Evolutionary conservation across 495 filamentous ascomycete species (phyloP).

Genomic region (Physcia stellaris): DNA sequence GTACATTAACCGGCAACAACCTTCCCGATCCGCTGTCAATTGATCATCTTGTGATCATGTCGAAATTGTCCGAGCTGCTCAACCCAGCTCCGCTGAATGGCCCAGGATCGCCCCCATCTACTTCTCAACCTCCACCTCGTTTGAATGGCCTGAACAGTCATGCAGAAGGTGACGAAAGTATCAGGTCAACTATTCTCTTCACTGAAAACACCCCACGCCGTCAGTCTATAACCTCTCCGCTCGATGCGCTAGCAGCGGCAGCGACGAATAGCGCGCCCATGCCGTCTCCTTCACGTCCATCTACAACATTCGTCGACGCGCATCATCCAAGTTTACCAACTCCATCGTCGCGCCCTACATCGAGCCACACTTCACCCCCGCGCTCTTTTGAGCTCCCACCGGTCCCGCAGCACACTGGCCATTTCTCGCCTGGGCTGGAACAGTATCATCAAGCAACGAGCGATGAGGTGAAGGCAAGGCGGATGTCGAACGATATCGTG

Average conservation of each 20-base stretch:
- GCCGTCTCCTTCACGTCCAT: slow-evolving; percentile 11
- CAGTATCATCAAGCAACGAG: slow-evolving; percentile 12
- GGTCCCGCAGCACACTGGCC: neutral
- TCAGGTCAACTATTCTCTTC: no score
- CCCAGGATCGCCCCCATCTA: slow-evolving; percentile 1
- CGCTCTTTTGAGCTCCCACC: slow-evolving; percentile 2
- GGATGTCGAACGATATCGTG: slow-evolving; percentile 2
- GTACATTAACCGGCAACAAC: no score
- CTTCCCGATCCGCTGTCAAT: no score
- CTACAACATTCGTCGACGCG: no score
- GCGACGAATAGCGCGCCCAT: slow-evolving; percentile 15
- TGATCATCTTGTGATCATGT: slow-evolving; percentile 8
- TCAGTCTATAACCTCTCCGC: slow-evolving; percentile 13
- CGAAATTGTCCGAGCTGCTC: slow-evolving; percentile 12
- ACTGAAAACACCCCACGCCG: no score
- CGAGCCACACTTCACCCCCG: slow-evolving; percentile 9
- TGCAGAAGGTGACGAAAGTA: no score
- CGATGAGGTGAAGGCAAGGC: slow-evolving; percentile 3
- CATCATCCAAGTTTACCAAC: slow-evolving; percentile 5
- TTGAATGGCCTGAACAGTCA: neutral
- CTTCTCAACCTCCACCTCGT: slow-evolving; percentile 1
- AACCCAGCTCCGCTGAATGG: slow-evolving; percentile 16
- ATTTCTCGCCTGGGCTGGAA: slow-evolving; percentile 8
- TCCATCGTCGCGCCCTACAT: slow-evolving; percentile 9
- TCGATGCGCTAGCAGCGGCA: slow-evolving; percentile 16